Evolutionary conservation across 306 rosid genomes (phyloP).

Genomic region (Senna siamea): DNA sequence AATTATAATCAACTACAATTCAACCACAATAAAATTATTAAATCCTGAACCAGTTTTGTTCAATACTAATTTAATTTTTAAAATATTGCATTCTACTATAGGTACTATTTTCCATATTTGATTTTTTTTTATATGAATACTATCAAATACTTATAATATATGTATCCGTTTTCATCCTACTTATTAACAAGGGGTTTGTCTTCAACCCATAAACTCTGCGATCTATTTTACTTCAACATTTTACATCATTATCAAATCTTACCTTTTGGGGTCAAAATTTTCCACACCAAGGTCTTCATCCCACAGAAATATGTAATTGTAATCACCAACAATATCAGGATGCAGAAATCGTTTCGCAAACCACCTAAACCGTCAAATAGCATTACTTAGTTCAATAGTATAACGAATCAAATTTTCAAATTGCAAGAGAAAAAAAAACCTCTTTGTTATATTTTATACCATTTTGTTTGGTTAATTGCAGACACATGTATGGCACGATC

Average conservation of each 20-base stretch:
- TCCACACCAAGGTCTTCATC: slow-evolving; percentile 82
- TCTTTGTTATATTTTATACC: slow-evolving; percentile 40
- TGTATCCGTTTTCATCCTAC: too few relatives aligned
- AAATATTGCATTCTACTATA: too few relatives aligned
- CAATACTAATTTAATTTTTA: too few relatives aligned
- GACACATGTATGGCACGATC: slow-evolving; percentile 59
- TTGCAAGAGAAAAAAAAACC: neutral
- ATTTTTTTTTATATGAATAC: too few relatives aligned
- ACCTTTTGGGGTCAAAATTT: slow-evolving; percentile 62
- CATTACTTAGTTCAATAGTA: neutral
- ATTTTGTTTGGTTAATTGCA: slow-evolving; percentile 68
- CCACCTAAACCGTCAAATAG: slow-evolving; percentile 53
- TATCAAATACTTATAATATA: too few relatives aligned
- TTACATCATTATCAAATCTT: neutral
- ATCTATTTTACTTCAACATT: too few relatives aligned
- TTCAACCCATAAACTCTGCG: too few relatives aligned
- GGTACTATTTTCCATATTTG: too few relatives aligned
- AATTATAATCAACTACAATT: too few relatives aligned
- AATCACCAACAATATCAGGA: slow-evolving; percentile 67
- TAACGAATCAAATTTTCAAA: neutral
- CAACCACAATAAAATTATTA: too few relatives aligned
- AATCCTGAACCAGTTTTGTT: too few relatives aligned
- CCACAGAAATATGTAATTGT: slow-evolving; percentile 67
- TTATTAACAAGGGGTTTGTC: too few relatives aligned
- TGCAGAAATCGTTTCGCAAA: slow-evolving; percentile 74